These are phyloP conservation scores for Linderniella brevidens DNA, from an alignment of 257 asterid genomes.

Conservation along the genomic window DNA sequence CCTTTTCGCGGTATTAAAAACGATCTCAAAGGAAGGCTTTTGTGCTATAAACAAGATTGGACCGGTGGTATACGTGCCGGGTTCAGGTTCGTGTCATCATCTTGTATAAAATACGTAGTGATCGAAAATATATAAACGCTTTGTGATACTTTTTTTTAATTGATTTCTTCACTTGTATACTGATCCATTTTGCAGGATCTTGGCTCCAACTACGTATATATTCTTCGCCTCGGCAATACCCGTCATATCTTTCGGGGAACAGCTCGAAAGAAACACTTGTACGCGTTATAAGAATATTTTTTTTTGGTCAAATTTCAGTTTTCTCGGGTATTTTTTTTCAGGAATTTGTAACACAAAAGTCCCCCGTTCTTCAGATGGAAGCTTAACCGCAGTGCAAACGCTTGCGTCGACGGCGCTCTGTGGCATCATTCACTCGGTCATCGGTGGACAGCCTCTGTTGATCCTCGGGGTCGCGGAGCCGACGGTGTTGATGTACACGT, in stretches of 20 bases:
- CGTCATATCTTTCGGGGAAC: constrained; percentile 94
- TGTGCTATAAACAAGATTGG: constrained; percentile 92
- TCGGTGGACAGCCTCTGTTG: constrained; percentile 92
- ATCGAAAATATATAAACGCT: too few species aligned
- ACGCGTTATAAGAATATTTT: background rate
- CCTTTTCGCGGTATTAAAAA: constrained; percentile 86
- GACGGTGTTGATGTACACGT: constrained; percentile 91
- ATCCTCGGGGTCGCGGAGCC: constrained; percentile 96
- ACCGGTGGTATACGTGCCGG: constrained; percentile 70
- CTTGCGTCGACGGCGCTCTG: constrained; percentile 79
- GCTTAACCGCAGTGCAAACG: constrained; percentile 83
- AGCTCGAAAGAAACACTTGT: constrained; percentile 78
- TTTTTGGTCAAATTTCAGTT: constrained; percentile 3
- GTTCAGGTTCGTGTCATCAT: constrained; percentile 42
- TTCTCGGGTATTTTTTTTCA: background rate
- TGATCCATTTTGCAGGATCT: constrained; percentile 31
- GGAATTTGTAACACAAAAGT: background rate
- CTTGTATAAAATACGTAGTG: background rate
- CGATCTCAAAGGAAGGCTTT: constrained; percentile 70
- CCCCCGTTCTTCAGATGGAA: constrained; percentile 50
- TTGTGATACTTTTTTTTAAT: too few species aligned
- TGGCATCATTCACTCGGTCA: constrained; percentile 75
- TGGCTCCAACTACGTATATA: constrained; percentile 95
- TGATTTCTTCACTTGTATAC: too few species aligned
- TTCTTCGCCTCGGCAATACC: constrained; percentile 98